These are phyloP conservation scores for Lyophyllum atratum DNA, from an alignment of 768 basidiomycete species.

Conservation along the genomic window DNA sequence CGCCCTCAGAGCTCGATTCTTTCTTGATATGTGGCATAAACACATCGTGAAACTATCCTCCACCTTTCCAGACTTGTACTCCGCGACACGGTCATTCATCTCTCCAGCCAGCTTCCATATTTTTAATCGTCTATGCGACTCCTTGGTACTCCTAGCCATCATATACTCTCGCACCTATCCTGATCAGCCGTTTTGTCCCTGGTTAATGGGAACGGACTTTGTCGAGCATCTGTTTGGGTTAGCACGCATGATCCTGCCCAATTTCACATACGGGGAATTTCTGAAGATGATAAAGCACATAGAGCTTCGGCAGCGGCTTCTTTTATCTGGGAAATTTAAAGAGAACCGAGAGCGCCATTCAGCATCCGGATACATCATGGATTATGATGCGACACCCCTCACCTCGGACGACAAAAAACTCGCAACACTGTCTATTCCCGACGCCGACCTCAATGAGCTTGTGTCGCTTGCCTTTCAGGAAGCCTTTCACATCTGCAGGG, in stretches of 20 bases:
- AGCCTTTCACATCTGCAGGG: neutral
- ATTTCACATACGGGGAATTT: conserved; percentile 29
- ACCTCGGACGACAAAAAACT: neutral
- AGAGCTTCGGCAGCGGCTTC: conserved; percentile 24
- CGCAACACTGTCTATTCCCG: neutral
- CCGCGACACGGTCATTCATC: conserved; percentile 21
- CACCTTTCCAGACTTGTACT: conserved; percentile 24
- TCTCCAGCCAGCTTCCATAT: conserved; percentile 27
- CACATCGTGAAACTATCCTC: conserved; percentile 15
- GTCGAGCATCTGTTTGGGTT: conserved; percentile 32
- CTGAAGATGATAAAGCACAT: conserved; percentile 26
- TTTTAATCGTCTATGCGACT: conserved; percentile 28
- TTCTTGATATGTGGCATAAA: conserved; percentile 19
- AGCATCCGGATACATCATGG: neutral
- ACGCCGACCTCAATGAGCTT: neutral
- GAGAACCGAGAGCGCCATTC: neutral
- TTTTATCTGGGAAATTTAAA: conserved; percentile 20
- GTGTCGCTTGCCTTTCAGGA: neutral
- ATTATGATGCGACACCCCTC: conserved; percentile 1
- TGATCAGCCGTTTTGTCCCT: conserved; percentile 23
- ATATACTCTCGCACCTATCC: conserved; percentile 19
- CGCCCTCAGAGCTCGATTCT: conserved; percentile 12
- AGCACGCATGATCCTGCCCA: conserved; percentile 24
- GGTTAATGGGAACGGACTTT: conserved; percentile 24
- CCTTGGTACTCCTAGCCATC: conserved; percentile 19